A percentile compares a stretch with the other conserved stretches of the same genome.
These are phyloP conservation scores for Lathyrus aphaca DNA, from an alignment of 306 rosid genomes.

Conservation along the genomic window DNA sequence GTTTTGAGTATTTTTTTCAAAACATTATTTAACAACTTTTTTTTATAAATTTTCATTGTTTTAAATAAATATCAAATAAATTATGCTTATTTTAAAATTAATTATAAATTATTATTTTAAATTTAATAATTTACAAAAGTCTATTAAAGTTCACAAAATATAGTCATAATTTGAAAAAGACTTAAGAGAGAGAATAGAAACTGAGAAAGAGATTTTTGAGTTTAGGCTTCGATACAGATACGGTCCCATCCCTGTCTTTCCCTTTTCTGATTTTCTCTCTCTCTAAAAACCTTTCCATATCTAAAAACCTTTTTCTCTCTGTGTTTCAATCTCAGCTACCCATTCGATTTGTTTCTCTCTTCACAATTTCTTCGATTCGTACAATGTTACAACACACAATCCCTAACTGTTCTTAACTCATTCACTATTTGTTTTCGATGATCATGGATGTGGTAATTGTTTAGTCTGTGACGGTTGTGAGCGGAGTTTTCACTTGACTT, in stretches of 20 bases:
- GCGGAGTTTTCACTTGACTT: no score
- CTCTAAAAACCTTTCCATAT: background rate
- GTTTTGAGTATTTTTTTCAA: no score
- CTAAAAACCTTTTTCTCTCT: conserved; percentile 41
- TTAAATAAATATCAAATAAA: no score
- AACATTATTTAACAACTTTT: no score
- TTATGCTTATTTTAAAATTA: no score
- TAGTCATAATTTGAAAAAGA: no score
- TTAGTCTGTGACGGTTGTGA: no score
- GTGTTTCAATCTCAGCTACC: conserved; percentile 27
- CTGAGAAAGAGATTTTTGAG: no score
- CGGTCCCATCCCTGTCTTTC: conserved; percentile 68
- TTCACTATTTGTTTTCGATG: conserved; percentile 60
- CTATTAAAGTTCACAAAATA: no score
- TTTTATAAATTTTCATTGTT: no score
- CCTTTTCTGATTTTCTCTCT: conserved; percentile 29
- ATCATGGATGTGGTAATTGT: conserved; percentile 64
- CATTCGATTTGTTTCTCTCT: conserved; percentile 48
- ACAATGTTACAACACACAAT: conserved; percentile 65
- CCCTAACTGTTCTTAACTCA: conserved; percentile 44
- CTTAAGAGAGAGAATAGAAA: background rate
- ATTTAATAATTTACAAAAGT: no score
- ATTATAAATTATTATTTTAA: no score
- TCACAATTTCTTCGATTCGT: conserved; percentile 27
- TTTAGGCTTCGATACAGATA: conserved; percentile 49